Base-by-base conservation (phyloP, 2,329 filamentous ascomycete species). In the Fusarium tanahbumbuense region DNA sequence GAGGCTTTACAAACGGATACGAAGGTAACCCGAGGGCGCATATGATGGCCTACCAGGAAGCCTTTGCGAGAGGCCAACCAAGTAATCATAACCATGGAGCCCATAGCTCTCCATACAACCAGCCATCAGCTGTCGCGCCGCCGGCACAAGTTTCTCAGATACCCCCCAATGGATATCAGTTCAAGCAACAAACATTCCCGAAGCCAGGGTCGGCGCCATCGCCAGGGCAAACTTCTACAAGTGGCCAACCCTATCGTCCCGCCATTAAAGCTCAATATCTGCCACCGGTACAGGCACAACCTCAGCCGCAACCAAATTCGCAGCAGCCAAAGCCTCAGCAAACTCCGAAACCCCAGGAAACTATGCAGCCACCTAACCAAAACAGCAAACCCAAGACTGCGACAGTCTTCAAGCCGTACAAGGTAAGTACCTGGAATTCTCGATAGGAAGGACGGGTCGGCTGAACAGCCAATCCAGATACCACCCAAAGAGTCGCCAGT, bases 1-100 rank as follows among this genome's bases (percentile, higher is more conserved):
- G 86, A 25, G 88, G 87, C 0, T 89, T 89, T 70, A 88, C 85
- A 34, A 90, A 90, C 64, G 87, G 87, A 7, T 89, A 89, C 60
- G 86, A 89, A 75, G 86, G 85, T 22, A 85, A 84, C 49, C 64
- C 84, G 20, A 79, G 81, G 50, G 82, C 82, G 20, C 83, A 86
- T 60, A 64, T 86, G 46, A 81, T 84, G 77, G 70, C 75, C 15
- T 77, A 76, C 50, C 74, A 76, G 20, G 68, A 72, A 20, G 73
- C 76, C 10, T 50, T 76, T n/a, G 53, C 77, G 37, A 72, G 72
- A 48, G 80, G 79, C n/a, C 57, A 71, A 18, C 22, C 46, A 13
- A 28, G 20, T 13, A 67, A 47, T 15, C 40, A 55, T 10, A 52
- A 32, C 30, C 52, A 52, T 5, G 44, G 55, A 20, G 22, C 50